Evolutionary conservation across 2,329 filamentous ascomycete species (phyloP).

Genomic region (Nakataea oryzae): DNA sequence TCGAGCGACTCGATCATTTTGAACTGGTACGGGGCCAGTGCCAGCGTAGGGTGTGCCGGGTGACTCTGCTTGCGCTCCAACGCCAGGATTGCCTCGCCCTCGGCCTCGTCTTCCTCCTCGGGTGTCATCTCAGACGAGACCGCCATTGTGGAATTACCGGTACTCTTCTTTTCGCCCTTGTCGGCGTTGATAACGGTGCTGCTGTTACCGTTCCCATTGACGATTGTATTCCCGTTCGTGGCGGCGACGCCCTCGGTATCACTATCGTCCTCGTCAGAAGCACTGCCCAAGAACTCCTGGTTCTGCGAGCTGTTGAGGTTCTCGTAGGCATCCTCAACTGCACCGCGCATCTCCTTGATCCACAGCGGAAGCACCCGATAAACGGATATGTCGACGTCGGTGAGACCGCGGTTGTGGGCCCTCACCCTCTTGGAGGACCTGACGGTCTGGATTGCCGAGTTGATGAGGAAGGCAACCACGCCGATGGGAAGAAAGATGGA

Average conservation of each 20-base stretch:
- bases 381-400: constrained; percentile 54
- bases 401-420: constrained; percentile 62
- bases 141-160: not conserved
- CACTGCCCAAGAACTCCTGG: constrained; percentile 58
- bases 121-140: not conserved
- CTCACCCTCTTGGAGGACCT: constrained; percentile 65
- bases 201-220: not conserved
- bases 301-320: constrained; percentile 57
- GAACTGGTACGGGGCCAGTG: constrained; percentile 72
- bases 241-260: constrained; percentile 7
- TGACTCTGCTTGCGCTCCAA: constrained; percentile 26
- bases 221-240: constrained; percentile 5
- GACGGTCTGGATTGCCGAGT: constrained; percentile 66
- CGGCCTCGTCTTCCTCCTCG: constrained; percentile 20
- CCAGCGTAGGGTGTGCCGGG: constrained; percentile 56
- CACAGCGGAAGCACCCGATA: constrained; percentile 65
- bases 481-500: constrained; percentile 73
- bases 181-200: not conserved
- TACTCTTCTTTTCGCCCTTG: not conserved
- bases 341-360: constrained; percentile 63
- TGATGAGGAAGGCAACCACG: constrained; percentile 54
- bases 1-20: constrained; percentile 74
- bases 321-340: constrained; percentile 70
- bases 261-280: constrained; percentile 32
- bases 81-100: constrained; percentile 26